Evolutionary conservation across 192 early-diverging fungal species (phyloP).

Genomic region (Umbelopsis isabellina): DNA sequence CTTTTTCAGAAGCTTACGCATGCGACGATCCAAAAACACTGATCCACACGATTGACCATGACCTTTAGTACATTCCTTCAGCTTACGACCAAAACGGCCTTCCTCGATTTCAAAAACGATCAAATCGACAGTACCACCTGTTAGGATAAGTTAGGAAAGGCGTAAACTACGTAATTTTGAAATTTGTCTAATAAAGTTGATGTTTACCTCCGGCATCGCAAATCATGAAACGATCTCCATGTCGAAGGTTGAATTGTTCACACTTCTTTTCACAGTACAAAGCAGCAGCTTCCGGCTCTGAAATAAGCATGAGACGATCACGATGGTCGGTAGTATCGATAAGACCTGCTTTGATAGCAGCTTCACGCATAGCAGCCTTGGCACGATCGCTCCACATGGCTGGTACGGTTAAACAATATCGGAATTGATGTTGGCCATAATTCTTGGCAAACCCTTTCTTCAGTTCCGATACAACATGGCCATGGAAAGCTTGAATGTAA

Average conservation of each 20-base stretch:
- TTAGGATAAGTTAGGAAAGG: not conserved
- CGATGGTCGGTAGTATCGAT: constrained; percentile 46
- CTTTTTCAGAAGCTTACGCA: constrained; percentile 48
- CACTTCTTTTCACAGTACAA: constrained; percentile 58
- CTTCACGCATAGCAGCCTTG: constrained; percentile 58
- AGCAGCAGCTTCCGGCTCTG: constrained; percentile 58
- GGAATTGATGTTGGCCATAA: constrained; percentile 44
- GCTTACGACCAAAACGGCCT: constrained; percentile 38
- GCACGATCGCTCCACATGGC: constrained; percentile 59
- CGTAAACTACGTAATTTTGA: not conserved
- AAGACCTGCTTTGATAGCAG: constrained; percentile 53
- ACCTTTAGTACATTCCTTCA: constrained; percentile 45
- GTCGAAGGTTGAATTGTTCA: constrained; percentile 52
- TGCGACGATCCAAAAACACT: constrained; percentile 49
- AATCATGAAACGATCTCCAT: constrained; percentile 57
- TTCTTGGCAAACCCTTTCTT: constrained; percentile 46
- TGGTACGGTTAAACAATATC: constrained; percentile 53
- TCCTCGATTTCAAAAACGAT: constrained; percentile 56
- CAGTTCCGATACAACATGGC: constrained; percentile 46
- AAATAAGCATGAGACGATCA: constrained; percentile 50
- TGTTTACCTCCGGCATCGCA: constrained; percentile 54
- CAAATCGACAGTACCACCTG: constrained; percentile 57
- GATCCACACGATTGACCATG: constrained; percentile 55
- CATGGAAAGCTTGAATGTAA: constrained; percentile 49
- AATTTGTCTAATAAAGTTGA: not conserved